Conservation (phyloP, 2,329 filamentous ascomycete genomes). For the Diplocarpon mali region DNA sequence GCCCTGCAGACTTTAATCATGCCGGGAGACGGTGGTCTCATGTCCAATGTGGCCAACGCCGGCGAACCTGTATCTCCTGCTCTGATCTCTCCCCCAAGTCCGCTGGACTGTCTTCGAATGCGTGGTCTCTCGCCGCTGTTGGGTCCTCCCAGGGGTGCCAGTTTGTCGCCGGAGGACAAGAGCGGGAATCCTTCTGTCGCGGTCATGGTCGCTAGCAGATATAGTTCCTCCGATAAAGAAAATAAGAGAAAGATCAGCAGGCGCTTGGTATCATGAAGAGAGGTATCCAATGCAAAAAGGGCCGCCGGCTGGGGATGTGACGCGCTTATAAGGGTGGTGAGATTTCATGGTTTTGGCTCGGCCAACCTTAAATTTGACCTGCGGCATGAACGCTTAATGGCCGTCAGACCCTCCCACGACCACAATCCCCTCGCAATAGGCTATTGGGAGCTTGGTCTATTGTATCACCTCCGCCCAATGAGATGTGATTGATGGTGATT, state of each 20-base stretch:
- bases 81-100: slow-evolving; percentile 38
- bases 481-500: too few species aligned
- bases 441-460: too few species aligned
- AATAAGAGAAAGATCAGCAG: background rate
- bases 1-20: slow-evolving; percentile 12
- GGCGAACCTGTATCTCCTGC: slow-evolving; percentile 37
- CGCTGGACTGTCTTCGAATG: slow-evolving; percentile 35
- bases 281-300: background rate
- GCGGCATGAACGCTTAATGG: too few species aligned
- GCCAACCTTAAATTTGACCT: too few species aligned
- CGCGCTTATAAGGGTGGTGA: slow-evolving; percentile 1
- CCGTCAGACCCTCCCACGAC: too few species aligned
- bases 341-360: background rate
- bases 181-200: slow-evolving; percentile 23
- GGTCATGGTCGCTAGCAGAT: slow-evolving; percentile 4
- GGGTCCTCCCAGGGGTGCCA: slow-evolving; percentile 15
- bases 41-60: slow-evolving; percentile 36
- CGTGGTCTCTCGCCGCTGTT: slow-evolving; percentile 18
- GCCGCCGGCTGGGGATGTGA: background rate
- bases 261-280: background rate
- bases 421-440: too few species aligned
- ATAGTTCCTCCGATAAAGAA: background rate
- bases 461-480: too few species aligned
- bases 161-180: slow-evolving; percentile 19
- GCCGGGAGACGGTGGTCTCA: slow-evolving; percentile 19